These are phyloP conservation scores for Geranium incanum DNA, from an alignment of 441 rosid species.

Conservation along the genomic window DNA sequence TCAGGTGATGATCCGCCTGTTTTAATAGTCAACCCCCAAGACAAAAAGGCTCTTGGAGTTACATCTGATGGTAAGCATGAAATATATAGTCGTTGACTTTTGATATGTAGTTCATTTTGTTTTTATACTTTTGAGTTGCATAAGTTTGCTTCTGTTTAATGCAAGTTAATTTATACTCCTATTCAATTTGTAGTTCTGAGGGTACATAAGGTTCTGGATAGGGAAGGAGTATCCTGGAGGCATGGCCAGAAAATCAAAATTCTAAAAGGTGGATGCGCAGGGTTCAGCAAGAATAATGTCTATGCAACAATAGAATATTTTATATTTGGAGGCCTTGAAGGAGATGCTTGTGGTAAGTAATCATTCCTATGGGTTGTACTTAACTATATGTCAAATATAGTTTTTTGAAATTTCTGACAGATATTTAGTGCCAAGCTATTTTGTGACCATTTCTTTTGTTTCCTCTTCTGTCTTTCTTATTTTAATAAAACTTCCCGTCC, in stretches of 20 bases:
- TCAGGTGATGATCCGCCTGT: constrained; percentile 54
- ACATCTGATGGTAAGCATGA: constrained; percentile 44
- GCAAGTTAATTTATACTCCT: constrained; percentile 11
- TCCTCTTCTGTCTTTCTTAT: background rate
- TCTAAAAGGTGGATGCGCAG: constrained; percentile 55
- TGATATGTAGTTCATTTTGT: background rate
- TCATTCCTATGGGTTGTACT: background rate
- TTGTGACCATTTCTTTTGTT: background rate
- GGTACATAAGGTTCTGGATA: constrained; percentile 38
- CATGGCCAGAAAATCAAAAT: constrained; percentile 52
- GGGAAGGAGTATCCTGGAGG: constrained; percentile 50
- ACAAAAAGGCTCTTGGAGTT: constrained; percentile 48
- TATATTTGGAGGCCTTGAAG: constrained; percentile 51
- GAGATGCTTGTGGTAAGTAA: constrained; percentile 56
- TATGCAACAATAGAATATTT: constrained; percentile 63
- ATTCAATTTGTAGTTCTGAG: constrained; percentile 46
- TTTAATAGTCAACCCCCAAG: constrained; percentile 33
- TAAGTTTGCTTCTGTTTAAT: constrained; percentile 8
- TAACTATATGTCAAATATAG: background rate
- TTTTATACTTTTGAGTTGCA: background rate
- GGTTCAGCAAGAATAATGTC: constrained; percentile 37
- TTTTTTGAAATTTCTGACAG: background rate
- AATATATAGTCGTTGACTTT: constrained; percentile 4
- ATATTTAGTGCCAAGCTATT: background rate
- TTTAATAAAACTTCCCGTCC: constrained; percentile 12